These are phyloP conservation scores for Citrullus mucosospermus DNA, from an alignment of 306 rosid genomes.

Conservation along the genomic window DNA sequence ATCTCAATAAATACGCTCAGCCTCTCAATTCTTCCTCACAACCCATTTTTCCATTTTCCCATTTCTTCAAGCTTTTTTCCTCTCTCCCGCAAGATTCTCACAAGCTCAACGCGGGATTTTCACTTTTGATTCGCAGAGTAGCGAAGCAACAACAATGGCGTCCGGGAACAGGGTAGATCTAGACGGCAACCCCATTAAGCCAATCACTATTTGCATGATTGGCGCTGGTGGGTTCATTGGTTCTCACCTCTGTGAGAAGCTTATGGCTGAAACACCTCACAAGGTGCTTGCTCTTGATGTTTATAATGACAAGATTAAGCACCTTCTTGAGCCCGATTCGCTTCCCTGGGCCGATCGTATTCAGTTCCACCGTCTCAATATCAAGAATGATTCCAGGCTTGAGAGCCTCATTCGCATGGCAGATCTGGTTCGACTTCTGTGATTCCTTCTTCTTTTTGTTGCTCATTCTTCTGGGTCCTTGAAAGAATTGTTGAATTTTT, in stretches of 20 bases:
- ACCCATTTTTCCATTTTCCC: neutral
- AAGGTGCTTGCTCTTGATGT: conserved; percentile 71
- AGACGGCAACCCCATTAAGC: conserved; percentile 58
- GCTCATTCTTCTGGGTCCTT: neutral
- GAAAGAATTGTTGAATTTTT: neutral
- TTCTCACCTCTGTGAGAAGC: conserved; percentile 84
- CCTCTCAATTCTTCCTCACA: neutral
- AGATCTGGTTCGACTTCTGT: conserved; percentile 48
- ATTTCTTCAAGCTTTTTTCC: neutral
- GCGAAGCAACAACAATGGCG: conserved; percentile 28
- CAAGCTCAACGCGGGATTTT: neutral
- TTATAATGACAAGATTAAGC: conserved; percentile 83
- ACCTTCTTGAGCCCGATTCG: conserved; percentile 56
- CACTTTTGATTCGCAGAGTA: neutral
- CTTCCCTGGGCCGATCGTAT: conserved; percentile 67
- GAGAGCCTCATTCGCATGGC: conserved; percentile 84
- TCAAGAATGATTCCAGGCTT: conserved; percentile 79
- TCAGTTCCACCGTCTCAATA: conserved; percentile 82
- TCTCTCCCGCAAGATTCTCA: neutral
- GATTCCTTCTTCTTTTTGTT: neutral
- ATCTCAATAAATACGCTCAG: conserved; percentile 1
- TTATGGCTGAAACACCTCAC: conserved; percentile 70
- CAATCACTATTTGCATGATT: conserved; percentile 84
- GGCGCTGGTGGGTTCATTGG: conserved; percentile 97
- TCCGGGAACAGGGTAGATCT: conserved; percentile 56